Base-by-base conservation (phyloP, 495 filamentous ascomycete genomes). In the Hyphodiscus hymeniophilus region DNA sequence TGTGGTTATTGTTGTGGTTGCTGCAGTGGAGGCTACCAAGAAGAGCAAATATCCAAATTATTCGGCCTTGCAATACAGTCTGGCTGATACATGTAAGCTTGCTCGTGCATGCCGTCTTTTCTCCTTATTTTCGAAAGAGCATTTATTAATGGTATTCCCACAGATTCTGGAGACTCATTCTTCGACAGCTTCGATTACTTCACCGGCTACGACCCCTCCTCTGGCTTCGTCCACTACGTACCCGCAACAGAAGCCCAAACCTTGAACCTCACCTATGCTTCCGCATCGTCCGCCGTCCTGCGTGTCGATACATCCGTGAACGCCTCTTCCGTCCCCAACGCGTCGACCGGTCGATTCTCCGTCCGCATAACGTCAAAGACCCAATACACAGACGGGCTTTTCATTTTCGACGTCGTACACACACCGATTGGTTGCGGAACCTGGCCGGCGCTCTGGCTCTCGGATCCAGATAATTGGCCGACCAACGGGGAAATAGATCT, bases 401-500 rank as follows among this genome's bases (percentile, higher is more conserved):
- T 79, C 55, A 50, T 79, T 52, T 78, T 77, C 49, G 75, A 79
- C 41, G 69, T 60, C 2, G 30, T 46, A 10, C 56, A 56, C 42
- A 49, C 50, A 7, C 56, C 56, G 7, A 41, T 49, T 4, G 57
- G 52, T 15, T 79, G 74, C 50, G 73, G 64, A 1, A 76, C 73
- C 12, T 78, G 75, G 75, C 74, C 74, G 0, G 76, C 76, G 0
- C 73, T 86, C 35, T 59, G 56, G 53, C 50, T 62, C 70, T 66
- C 74, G 48, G 61, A 76, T 30, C 76, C 75, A 45, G 50, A 60
- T 28, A 67, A 77, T 67, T 87, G 83, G 83, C 83, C 83, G 20
- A 60, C 61, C n/a, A 68, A 77, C 52, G 83, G 83, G 47, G 82
- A 87, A 59, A 81, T 86, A 55, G 83, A 87, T 48, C 72, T 88